Percentiles rank a stretch among this genome's conserved stretches.
phyloP scores from a whole-genome alignment of 257 asterid species.

The Solanum gandarillasii region DNA sequence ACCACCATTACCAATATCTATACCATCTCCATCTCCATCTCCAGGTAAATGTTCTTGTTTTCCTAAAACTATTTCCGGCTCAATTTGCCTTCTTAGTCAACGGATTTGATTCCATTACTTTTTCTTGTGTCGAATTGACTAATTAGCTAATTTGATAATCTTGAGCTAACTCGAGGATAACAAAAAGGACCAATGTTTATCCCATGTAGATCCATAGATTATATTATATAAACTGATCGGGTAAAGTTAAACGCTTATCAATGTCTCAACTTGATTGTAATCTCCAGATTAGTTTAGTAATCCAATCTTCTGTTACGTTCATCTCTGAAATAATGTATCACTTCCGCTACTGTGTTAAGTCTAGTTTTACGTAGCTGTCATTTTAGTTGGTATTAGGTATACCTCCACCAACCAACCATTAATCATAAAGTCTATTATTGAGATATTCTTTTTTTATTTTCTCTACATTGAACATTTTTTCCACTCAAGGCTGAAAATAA shows the following conservation, averaged over 20 bases:
- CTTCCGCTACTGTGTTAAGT: not conserved
- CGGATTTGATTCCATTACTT: not conserved
- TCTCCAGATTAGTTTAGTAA: not conserved
- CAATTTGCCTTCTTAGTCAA: not conserved
- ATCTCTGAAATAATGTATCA: not conserved
- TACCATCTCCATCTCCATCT: not conserved
- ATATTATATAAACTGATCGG: not conserved
- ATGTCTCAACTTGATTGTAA: not conserved
- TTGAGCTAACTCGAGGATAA: not conserved
- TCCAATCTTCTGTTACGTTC: not conserved
- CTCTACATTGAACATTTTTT: not conserved
- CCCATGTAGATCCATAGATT: not conserved
- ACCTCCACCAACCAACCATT: not conserved
- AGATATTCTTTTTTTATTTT: not conserved
- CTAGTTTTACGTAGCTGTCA: not conserved
- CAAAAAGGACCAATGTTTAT: not conserved
- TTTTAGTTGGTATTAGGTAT: not conserved
- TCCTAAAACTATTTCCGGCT: not conserved
- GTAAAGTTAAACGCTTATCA: not conserved
- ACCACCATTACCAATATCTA: not conserved
- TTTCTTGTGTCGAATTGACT: not conserved
- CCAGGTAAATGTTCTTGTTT: constrained; percentile 7
- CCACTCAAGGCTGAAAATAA: not conserved
- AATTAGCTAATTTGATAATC: not conserved
- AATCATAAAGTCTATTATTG: not conserved